Percentiles rank a stretch among this genome's conserved stretches.
These are phyloP conservation scores for Picea mariana DNA, from an alignment of 83 land plant genomes.

Conservation along the genomic window DNA sequence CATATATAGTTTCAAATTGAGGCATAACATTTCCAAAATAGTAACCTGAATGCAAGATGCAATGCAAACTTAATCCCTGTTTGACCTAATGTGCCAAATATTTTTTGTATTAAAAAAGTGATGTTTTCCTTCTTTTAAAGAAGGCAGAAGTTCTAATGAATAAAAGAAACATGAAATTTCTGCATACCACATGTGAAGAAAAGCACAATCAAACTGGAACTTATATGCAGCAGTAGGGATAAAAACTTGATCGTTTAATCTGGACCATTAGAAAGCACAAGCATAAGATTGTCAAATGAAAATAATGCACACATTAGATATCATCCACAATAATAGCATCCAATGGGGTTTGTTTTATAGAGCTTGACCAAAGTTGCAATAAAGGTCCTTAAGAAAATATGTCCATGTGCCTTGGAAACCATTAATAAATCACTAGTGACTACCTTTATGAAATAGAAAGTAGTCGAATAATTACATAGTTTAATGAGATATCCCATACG, in stretches of 20 bases:
- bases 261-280: background rate
- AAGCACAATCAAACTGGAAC: background rate
- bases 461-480: too few relatives aligned
- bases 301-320: background rate
- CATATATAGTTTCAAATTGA: background rate
- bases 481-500: too few relatives aligned
- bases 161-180: slow-evolving; percentile 3
- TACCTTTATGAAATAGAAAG: too few relatives aligned
- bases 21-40: background rate
- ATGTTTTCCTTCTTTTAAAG: background rate
- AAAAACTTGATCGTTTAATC: background rate
- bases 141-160: background rate
- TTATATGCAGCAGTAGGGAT: background rate
- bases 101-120: background rate
- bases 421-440: too few relatives aligned
- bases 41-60: background rate
- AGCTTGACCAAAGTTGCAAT: background rate
- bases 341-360: background rate
- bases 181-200: background rate
- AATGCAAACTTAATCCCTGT: background rate
- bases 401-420: too few relatives aligned
- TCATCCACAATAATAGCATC: background rate
- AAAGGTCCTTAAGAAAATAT: background rate
- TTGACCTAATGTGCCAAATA: background rate
- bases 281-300: background rate